Percentiles rank a stretch among this genome's conserved stretches.
These are phyloP conservation scores for Fusarium kyushuense DNA, from an alignment of 2,329 filamentous ascomycete species.

Conservation along the genomic window DNA sequence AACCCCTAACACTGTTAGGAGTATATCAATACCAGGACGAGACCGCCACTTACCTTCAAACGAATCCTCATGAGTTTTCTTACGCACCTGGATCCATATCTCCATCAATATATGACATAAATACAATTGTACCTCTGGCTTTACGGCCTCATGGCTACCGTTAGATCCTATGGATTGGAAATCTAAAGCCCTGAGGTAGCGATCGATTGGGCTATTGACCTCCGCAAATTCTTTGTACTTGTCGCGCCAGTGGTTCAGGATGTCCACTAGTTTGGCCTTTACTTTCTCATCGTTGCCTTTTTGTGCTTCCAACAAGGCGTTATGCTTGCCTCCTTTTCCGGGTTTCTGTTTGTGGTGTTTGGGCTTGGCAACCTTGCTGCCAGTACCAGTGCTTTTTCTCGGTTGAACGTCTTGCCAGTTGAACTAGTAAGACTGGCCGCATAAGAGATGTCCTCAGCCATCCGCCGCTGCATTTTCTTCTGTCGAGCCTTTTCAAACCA, in stretches of 20 bases:
- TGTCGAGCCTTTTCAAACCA: conserved; percentile 64
- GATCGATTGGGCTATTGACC: conserved; percentile 55
- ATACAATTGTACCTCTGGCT: conserved; percentile 11
- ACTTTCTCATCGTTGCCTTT: conserved; percentile 53
- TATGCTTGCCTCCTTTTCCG: conserved; percentile 53
- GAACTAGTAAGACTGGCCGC: conserved; percentile 77
- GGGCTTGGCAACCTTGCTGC: not conserved
- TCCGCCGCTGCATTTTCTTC: conserved; percentile 58
- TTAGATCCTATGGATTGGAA: conserved; percentile 54
- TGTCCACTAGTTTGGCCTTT: conserved; percentile 45
- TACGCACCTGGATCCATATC: conserved; percentile 4
- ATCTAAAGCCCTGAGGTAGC: conserved; percentile 62
- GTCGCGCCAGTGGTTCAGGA: conserved; percentile 59
- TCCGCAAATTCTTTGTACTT: conserved; percentile 61
- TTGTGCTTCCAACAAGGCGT: conserved; percentile 51
- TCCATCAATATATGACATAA: conserved; percentile 6
- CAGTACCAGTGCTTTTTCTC: not conserved
- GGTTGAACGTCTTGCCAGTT: conserved; percentile 67
- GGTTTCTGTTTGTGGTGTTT: conserved; percentile 43
- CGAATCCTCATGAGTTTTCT: not conserved
- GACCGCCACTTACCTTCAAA: not conserved
- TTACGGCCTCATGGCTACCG: not conserved
- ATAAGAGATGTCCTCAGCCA: conserved; percentile 76
- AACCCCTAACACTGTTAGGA: conserved; percentile 21
- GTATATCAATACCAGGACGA: not conserved